Conservation (phyloP, 345 rosid species). For the Murraya paniculata region DNA sequence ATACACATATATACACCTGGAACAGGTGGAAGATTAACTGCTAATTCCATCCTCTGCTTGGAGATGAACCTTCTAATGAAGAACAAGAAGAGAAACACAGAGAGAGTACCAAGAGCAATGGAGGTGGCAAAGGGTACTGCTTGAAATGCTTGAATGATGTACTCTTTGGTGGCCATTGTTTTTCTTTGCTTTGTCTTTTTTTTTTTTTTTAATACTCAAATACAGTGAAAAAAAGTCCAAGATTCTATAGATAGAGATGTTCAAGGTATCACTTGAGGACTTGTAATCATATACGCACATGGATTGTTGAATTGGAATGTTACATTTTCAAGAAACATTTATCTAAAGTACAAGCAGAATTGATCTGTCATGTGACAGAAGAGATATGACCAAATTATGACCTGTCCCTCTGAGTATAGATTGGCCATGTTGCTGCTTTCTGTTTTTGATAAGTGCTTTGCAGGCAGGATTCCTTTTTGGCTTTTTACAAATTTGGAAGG, state of each 20-base stretch:
- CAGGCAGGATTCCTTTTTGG: neutral
- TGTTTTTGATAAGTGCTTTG: neutral
- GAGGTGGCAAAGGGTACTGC: constrained; percentile 36
- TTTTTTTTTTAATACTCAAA: neutral
- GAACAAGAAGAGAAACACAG: constrained; percentile 38
- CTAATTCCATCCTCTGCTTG: constrained; percentile 24
- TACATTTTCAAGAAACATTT: neutral
- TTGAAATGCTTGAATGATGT: constrained; percentile 9
- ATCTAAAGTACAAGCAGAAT: neutral
- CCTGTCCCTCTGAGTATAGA: neutral
- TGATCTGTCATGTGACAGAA: neutral
- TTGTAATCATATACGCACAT: neutral
- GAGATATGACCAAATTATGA: neutral
- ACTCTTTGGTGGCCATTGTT: constrained; percentile 12
- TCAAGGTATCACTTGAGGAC: neutral
- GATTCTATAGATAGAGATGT: neutral
- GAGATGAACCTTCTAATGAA: constrained; percentile 29
- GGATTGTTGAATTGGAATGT: no score
- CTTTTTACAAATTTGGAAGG: neutral
- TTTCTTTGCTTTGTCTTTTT: no score
- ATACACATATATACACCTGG: constrained; percentile 42
- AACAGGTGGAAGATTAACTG: constrained; percentile 44
- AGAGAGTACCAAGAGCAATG: constrained; percentile 38
- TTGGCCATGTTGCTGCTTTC: neutral
- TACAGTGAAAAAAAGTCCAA: neutral